phyloP scores from a whole-genome alignment of 73 alveolate species.

The Urostyla sp. region DNA sequence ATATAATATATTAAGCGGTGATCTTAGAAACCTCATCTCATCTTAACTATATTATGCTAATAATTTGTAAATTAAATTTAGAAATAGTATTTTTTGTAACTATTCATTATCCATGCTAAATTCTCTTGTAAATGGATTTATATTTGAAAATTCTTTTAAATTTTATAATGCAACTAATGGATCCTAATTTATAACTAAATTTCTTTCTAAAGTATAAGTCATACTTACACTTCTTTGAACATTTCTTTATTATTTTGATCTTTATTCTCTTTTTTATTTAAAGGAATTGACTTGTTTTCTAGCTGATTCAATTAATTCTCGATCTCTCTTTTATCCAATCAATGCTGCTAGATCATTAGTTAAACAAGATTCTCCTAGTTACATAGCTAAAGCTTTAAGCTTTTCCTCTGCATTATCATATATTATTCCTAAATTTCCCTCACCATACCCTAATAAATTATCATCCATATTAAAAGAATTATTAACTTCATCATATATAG shows the following conservation, averaged over 20 bases:
- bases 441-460: too few species aligned
- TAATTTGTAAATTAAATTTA: too few species aligned
- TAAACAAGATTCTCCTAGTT: constrained; percentile 91
- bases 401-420: constrained; percentile 79
- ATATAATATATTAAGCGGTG: too few species aligned
- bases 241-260: not conserved
- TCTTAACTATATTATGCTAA: too few species aligned
- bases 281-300: constrained; percentile 64
- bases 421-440: constrained; percentile 11
- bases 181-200: not conserved
- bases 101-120: too few species aligned
- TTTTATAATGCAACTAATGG: not conserved
- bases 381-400: constrained; percentile 84
- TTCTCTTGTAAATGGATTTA: too few species aligned
- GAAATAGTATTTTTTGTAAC: too few species aligned
- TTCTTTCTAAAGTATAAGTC: not conserved
- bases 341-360: constrained; percentile 91
- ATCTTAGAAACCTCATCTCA: too few species aligned
- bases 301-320: constrained; percentile 81
- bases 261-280: too few species aligned
- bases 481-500: constrained; percentile 51
- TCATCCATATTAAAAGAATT: constrained; percentile 26
- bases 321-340: constrained; percentile 87
- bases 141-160: too few species aligned
- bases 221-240: constrained; percentile 28